Base-by-base conservation (phyloP, 495 filamentous ascomycete genomes). In the Penicillium canariense region DNA sequence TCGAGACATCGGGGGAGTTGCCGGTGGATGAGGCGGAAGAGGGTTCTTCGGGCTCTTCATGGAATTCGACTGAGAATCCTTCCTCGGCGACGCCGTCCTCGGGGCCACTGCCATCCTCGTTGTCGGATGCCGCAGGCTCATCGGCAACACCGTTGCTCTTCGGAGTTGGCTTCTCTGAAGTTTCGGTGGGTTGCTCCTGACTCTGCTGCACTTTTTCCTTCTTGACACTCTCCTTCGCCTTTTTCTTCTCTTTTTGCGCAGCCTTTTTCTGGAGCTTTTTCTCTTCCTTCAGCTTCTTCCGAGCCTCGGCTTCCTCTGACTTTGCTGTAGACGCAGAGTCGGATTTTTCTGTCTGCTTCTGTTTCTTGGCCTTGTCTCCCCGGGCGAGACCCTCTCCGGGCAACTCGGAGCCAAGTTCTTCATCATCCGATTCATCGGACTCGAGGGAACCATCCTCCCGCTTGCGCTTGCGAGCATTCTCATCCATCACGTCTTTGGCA, bases 401-500 rank as follows among this genome's bases (percentile, higher is more conserved):
- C 8, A 52, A 30, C 42, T 78, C 75, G 9, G 75, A 74, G 54
- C 72, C 73, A 15, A 77, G 36, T 36, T 81, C 75, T 51, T 68
- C 73, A 48, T 74, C 74, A 48, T 75, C 75, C 14, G 74, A 60
- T 38, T 73, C 76, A 51, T 75, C 69, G 39, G 56, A 49, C 30
- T 68, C 58, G 49, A 75, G 58, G 32, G 71, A 71, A 5, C 79
- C 77, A 54, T 79, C 78, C 52, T 80, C 80, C 11, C 79, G 72
- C 62, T 85, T 86, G 49, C 88, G 81, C 72, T 92, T 92, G 55
- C 82, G 76, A 27, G 85, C 87, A 43, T 84, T 84, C 69, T 91
- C 87, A 43, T 92, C 88, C 80, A 91, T 83, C 32, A 95, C 81
- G 61, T 96, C 91, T 68, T 93, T 91, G 44, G 87, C 88, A 51